Conservation (phyloP, 2,329 filamentous ascomycete species). For the Fusarium sp. region DNA sequence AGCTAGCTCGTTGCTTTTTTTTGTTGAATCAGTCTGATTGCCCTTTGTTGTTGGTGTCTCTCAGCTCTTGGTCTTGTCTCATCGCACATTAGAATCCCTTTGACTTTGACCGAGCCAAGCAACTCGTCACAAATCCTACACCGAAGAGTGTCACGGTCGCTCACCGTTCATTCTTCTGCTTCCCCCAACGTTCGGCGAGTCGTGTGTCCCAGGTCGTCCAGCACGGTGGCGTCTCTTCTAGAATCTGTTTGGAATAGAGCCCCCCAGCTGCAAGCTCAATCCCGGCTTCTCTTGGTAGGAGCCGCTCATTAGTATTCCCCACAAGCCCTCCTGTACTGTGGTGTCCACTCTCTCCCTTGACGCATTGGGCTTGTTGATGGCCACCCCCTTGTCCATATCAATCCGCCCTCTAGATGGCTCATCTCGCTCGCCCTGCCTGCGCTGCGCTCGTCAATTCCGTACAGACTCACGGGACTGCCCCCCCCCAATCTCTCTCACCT, state of each 20-base stretch:
- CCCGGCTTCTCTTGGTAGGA: slow-evolving; percentile 26
- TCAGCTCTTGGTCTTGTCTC: slow-evolving; percentile 33
- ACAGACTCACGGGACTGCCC: slow-evolving; percentile 6
- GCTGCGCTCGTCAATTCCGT: slow-evolving; percentile 34
- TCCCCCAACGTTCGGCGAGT: slow-evolving; percentile 8
- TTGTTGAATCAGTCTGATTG: slow-evolving; percentile 24
- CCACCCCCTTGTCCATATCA: slow-evolving; percentile 38
- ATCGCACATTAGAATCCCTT: slow-evolving; percentile 28
- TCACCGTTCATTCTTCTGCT: slow-evolving; percentile 33
- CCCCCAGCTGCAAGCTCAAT: slow-evolving; percentile 37
- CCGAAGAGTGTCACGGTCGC: slow-evolving; percentile 35
- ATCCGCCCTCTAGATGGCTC: slow-evolving; percentile 41
- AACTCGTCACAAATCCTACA: slow-evolving; percentile 41
- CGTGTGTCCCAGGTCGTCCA: slow-evolving; percentile 7
- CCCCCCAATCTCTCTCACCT: slow-evolving; percentile 10
- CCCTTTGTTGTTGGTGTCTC: slow-evolving; percentile 18
- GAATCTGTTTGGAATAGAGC: slow-evolving; percentile 45
- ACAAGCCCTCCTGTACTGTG: slow-evolving; percentile 31
- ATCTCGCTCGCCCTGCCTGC: slow-evolving; percentile 40
- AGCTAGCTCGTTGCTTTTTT: slow-evolving; percentile 31
- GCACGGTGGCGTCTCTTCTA: slow-evolving; percentile 43
- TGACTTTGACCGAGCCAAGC: slow-evolving; percentile 19
- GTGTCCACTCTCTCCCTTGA: slow-evolving; percentile 38
- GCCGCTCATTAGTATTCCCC: slow-evolving; percentile 40
- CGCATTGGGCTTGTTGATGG: slow-evolving; percentile 6